Base-by-base conservation (phyloP, 192 early-diverging fungal species). In the Coemansia sp. region DNA sequence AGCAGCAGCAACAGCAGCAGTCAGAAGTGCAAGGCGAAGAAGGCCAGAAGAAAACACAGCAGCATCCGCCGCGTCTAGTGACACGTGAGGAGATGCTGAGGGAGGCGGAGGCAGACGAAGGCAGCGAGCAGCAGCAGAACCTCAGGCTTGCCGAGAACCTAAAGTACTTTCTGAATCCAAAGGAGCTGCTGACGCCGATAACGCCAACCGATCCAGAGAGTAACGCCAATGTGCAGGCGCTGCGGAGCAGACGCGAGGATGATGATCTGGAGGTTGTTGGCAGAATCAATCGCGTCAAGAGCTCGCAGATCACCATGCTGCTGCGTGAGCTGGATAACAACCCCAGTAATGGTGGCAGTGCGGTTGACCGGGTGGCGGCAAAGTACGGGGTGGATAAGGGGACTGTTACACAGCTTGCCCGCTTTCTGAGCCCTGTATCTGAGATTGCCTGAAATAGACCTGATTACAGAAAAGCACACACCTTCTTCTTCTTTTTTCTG, bases 61-160 rank as follows among this genome's bases (percentile, higher is more conserved):
- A 12, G 18, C 13, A 12, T 13, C 8, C n/a, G n/a, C 45, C 45
- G 6, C 22, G 54, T 0, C 26, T 63, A n/a, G 32, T 40, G 1
- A 80, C 78, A 2, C 78, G 78, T 36, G 72, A 80, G 39, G 62
- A 80, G 26, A 80, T 80, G 69, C 69, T 80, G 0, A 42, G 41
- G 6, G 76, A 73, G 32, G 26, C 49, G 26, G 49, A 52, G n/a
- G n/a, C 18, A 5, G 67, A 80, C 40, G 7, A 40, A 36, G 65
- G 4, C 26, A 8, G 45, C 22, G 49, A 63, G 3, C 15, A 59
- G 9, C 59, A 41, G 16, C 16, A 58, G 8, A 26, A 66, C 12
- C 43, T 12, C 22, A 46, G 69, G 69, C 49, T 75, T 18, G 19
- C 64, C 16, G 68, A 71, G 39, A 80, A 80, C 19, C 73, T 80